These are phyloP conservation scores for Rhizopogon vinicolor DNA, from an alignment of 768 basidiomycete species.

Conservation along the genomic window DNA sequence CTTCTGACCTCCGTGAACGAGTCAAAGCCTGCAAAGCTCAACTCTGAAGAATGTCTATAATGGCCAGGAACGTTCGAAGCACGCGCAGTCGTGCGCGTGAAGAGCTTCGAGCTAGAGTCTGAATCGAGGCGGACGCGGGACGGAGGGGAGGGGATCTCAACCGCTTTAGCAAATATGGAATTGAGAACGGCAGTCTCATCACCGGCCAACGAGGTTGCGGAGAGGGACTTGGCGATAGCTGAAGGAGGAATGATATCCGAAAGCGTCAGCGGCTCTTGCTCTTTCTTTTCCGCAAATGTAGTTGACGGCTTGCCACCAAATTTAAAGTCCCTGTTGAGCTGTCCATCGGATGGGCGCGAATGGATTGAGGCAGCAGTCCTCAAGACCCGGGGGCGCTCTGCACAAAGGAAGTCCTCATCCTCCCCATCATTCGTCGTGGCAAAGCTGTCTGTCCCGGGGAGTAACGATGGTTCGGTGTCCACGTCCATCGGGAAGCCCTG, in stretches of 20 bases:
- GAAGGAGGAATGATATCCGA: constrained; percentile 75
- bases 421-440: constrained; percentile 22
- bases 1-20: constrained; percentile 77
- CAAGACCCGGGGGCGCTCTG: constrained; percentile 12
- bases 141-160: constrained; percentile 30
- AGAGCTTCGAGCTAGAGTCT: constrained; percentile 35
- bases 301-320: constrained; percentile 52
- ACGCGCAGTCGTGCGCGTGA: constrained; percentile 18
- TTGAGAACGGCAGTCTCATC: constrained; percentile 52
- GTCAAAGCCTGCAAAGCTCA: constrained; percentile 69
- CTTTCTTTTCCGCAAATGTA: constrained; percentile 4
- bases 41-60: constrained; percentile 38
- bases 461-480: constrained; percentile 32
- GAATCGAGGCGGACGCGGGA: constrained; percentile 37
- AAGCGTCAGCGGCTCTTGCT: constrained; percentile 43
- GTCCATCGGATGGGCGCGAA: constrained; percentile 54
- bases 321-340: constrained; percentile 68
- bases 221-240: constrained; percentile 44
- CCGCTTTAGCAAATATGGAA: constrained; percentile 49
- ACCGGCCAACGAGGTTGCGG: constrained; percentile 37
- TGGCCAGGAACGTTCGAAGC: constrained; percentile 21
- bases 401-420: constrained; percentile 27
- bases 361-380: constrained; percentile 27
- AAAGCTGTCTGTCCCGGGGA: constrained; percentile 32
- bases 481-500: constrained; percentile 18